Percentiles rank a stretch among this genome's conserved stretches.
Conservation (phyloP, 2,329 filamentous ascomycete species). For the Parascedosporium putredinis region DNA sequence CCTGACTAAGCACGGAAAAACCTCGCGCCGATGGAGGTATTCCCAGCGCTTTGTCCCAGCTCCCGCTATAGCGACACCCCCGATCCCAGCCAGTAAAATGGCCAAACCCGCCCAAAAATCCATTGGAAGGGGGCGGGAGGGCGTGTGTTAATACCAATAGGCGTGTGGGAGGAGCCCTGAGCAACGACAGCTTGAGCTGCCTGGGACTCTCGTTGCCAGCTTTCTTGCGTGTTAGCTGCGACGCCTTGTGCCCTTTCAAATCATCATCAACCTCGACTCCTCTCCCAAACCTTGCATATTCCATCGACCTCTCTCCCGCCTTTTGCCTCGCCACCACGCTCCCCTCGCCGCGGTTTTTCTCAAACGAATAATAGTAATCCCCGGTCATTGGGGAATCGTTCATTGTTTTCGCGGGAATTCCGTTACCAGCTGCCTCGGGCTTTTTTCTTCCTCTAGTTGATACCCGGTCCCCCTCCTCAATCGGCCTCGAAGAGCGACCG, state of each 20-base stretch:
- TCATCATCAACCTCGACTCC: not conserved
- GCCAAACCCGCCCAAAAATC: not conserved
- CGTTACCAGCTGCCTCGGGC: not conserved
- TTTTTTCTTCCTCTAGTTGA: not conserved
- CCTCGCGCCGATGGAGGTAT: not conserved
- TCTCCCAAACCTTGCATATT: not conserved
- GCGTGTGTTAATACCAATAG: no score
- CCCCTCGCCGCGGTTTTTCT: not conserved
- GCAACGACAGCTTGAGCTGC: conserved; percentile 9
- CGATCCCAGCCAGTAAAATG: conserved; percentile 3
- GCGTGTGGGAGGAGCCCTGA: not conserved
- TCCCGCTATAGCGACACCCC: not conserved
- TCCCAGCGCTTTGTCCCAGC: not conserved
- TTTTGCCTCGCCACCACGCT: not conserved
- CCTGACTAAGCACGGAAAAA: not conserved
- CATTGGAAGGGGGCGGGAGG: no score
- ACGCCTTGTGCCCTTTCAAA: conserved; percentile 3
- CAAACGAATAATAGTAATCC: not conserved
- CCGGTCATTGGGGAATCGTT: not conserved
- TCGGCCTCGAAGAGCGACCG: not conserved
- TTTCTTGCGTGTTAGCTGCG: conserved; percentile 6
- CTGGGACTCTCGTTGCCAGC: conserved; percentile 5
- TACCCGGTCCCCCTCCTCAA: not conserved
- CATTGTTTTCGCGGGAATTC: no score
- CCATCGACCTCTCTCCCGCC: not conserved